phyloP scores from a whole-genome alignment of 2,329 filamentous ascomycete genomes.

The Coleophoma cylindrospora region DNA sequence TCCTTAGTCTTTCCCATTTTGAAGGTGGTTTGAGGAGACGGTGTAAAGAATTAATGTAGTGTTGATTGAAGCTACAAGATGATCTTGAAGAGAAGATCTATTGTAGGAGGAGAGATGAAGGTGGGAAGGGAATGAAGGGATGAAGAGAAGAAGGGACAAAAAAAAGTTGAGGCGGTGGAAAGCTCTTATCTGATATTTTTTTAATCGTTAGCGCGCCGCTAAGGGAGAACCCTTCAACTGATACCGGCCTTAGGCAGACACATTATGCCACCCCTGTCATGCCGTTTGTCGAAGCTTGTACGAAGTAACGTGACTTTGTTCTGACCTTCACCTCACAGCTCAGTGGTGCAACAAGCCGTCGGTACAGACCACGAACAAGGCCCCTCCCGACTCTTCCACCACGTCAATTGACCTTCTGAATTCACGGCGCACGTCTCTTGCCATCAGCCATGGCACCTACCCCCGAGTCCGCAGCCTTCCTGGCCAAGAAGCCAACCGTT shows the following conservation, averaged over 20 bases:
- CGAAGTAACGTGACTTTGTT: neutral
- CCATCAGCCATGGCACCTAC: constrained; percentile 58
- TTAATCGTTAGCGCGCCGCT: constrained; percentile 11
- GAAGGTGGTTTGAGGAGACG: constrained; percentile 13
- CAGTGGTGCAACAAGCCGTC: neutral
- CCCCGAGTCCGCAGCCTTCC: constrained; percentile 75
- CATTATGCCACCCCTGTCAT: neutral
- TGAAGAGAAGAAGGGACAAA: constrained; percentile 11
- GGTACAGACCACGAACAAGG: neutral
- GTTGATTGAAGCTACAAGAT: neutral
- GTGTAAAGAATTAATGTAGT: neutral
- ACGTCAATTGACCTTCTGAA: neutral
- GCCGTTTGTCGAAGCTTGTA: neutral
- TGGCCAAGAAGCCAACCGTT: constrained; percentile 79
- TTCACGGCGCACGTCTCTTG: neutral
- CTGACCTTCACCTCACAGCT: neutral
- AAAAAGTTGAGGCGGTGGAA: constrained; percentile 12
- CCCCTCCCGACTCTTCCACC: neutral
- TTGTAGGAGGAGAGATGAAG: no score
- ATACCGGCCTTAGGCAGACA: neutral
- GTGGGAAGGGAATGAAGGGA: constrained; percentile 2
- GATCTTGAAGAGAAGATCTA: no score
- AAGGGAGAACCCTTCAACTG: neutral
- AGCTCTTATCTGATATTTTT: constrained; percentile 22
- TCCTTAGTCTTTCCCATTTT: constrained; percentile 66